Percentiles rank a stretch among this genome's conserved stretches.
phyloP scores from a whole-genome alignment of 768 basidiomycete species.

The Boletus reticuloceps region DNA sequence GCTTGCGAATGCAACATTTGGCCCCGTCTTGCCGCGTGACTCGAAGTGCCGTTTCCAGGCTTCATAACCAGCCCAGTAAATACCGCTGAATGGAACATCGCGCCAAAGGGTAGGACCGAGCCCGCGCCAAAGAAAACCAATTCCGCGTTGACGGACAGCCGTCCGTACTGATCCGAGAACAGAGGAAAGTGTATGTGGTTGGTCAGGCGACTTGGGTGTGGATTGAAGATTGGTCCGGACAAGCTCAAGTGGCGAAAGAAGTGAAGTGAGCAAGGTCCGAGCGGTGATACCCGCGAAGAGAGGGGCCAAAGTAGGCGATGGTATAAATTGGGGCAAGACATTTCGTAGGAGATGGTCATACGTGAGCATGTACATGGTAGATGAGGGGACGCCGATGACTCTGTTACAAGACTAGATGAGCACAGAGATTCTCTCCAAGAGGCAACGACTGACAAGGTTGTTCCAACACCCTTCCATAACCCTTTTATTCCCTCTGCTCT shows the following conservation, averaged over 20 bases:
- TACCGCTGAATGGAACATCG: constrained; percentile 95
- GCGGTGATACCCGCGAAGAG: constrained; percentile 82
- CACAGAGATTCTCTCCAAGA: not conserved
- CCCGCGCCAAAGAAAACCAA: constrained; percentile 82
- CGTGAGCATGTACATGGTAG: constrained; percentile 92
- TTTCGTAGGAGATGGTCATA: constrained; percentile 83
- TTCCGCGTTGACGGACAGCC: constrained; percentile 62
- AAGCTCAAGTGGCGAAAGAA: constrained; percentile 88
- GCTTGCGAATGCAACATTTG: constrained; percentile 78
- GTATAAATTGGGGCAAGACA: constrained; percentile 58
- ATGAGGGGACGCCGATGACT: constrained; percentile 86
- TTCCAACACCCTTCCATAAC: constrained; percentile 94
- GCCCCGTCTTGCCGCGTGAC: constrained; percentile 51
- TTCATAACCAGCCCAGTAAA: constrained; percentile 98
- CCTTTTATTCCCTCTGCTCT: constrained; percentile 79
- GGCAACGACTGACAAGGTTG: constrained; percentile 64
- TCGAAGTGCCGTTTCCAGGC: constrained; percentile 65
- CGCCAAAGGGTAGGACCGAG: constrained; percentile 92
- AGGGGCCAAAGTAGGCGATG: constrained; percentile 56
- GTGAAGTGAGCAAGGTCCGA: constrained; percentile 72
- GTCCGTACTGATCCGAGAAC: constrained; percentile 61
- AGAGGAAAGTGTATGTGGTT: constrained; percentile 75
- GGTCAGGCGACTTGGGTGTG: constrained; percentile 66
- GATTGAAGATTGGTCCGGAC: constrained; percentile 92
- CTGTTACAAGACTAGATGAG: constrained; percentile 38